A percentile compares a stretch with the other conserved stretches of the same genome.
Evolutionary conservation across 129 eudicot genomes (phyloP).

Genomic region (Flaveria brownii): DNA sequence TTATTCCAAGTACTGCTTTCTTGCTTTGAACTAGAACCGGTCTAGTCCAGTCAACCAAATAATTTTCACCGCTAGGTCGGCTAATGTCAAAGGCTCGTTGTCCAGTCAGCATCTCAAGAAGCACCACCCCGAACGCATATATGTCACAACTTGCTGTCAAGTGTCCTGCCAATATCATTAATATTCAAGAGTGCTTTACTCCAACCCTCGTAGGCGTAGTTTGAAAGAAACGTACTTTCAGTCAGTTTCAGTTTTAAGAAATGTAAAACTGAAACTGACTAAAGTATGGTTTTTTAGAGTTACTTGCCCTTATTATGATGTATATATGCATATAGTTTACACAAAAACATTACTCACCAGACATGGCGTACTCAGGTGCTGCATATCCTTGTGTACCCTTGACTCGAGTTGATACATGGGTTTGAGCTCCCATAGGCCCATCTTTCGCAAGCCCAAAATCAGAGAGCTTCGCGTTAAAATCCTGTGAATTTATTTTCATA

Average conservation of each 20-base stretch:
- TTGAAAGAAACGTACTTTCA: too few species aligned
- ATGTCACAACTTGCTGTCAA: constrained; percentile 84
- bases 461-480: constrained; percentile 86
- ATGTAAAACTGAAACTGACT: neutral
- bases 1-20: constrained; percentile 47
- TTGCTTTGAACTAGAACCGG: constrained; percentile 65
- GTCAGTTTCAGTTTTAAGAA: too few species aligned
- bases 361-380: constrained; percentile 90
- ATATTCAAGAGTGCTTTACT: neutral
- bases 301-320: neutral
- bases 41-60: constrained; percentile 82
- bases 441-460: constrained; percentile 95
- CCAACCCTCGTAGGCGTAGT: too few species aligned
- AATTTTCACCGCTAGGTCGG: constrained; percentile 75
- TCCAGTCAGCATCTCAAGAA: constrained; percentile 87
- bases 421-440: constrained; percentile 88
- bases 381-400: constrained; percentile 96
- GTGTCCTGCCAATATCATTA: constrained; percentile 59
- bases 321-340: neutral
- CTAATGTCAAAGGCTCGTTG: constrained; percentile 81
- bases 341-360: constrained; percentile 54
- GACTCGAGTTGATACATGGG: constrained; percentile 90
- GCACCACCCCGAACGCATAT: constrained; percentile 92
- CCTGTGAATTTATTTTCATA: constrained; percentile 47
- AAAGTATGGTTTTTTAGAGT: neutral